Percentiles rank a stretch among this genome's conserved stretches.
phyloP scores from a whole-genome alignment of 2,329 filamentous ascomycete species.

The Monosporascus cannonballus region DNA sequence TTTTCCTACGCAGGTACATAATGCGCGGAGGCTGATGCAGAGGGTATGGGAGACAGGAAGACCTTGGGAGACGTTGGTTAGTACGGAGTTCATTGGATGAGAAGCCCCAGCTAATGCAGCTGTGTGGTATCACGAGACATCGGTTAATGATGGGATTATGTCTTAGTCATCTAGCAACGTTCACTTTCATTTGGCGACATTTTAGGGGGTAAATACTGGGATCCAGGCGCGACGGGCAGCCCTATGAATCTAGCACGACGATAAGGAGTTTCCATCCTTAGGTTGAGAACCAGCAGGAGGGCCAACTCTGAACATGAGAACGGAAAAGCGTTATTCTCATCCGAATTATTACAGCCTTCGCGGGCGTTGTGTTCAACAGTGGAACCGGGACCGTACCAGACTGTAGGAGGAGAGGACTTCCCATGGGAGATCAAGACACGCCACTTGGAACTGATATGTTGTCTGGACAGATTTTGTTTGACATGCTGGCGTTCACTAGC shows the following conservation, averaged over 20 bases:
- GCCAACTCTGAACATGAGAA: neutral
- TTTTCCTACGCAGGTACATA: slow-evolving; percentile 38
- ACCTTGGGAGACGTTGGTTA: slow-evolving; percentile 62
- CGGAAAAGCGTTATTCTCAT: too few relatives aligned
- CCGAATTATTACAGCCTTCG: too few relatives aligned
- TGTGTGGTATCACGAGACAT: slow-evolving; percentile 1
- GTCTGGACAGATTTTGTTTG: too few relatives aligned
- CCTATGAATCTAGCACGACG: neutral
- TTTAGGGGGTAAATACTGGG: neutral
- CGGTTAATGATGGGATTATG: too few relatives aligned
- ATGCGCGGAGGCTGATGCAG: slow-evolving; percentile 61
- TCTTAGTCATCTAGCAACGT: neutral
- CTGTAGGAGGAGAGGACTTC: too few relatives aligned
- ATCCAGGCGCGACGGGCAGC: neutral
- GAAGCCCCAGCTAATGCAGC: neutral
- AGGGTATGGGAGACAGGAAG: slow-evolving; percentile 61
- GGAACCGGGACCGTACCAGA: too few relatives aligned
- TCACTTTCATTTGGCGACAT: neutral
- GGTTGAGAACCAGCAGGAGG: neutral
- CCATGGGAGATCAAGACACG: too few relatives aligned
- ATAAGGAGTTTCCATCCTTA: neutral
- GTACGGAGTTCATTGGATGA: slow-evolving; percentile 64
- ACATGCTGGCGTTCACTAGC: too few relatives aligned
- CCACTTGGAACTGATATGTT: too few relatives aligned
- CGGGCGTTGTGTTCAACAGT: too few relatives aligned